Base-by-base conservation (phyloP, 768 basidiomycete genomes). In the Tricholoma bakamatsutake region DNA sequence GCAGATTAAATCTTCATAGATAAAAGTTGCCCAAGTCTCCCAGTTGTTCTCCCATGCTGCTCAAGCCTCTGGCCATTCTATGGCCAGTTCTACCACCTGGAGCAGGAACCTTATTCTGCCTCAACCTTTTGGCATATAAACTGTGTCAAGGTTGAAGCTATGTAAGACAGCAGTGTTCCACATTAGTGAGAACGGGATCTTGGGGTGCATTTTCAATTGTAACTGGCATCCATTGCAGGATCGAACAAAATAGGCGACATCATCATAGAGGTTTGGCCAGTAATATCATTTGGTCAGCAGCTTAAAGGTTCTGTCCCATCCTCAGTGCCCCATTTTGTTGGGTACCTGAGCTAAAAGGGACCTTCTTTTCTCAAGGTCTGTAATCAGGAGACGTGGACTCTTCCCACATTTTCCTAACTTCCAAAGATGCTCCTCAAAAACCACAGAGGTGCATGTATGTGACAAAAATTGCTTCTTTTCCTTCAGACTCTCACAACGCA, bases 181-280 rank as follows among this genome's bases (percentile, higher is more conserved):
- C 0, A 64, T 54, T 7, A 58, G 61, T 0, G 58, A 61, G 3
- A 64, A 68, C 0, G 69, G 65, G 9, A 67, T 50, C 2, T 54
- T 50, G 0, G 71, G 59, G 15, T 58, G 61, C 2, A 47, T 37
- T 5, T 54, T 56, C 7, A 59, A 55, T 1, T 58, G 56, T 10
- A 63, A 54, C 52, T 73, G 71, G 27, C 71, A 74, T 5, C 61
- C 53, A 10, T 66, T 56, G 57, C 73, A 74, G 0, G 71, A 70
- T 2, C 63, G 50, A 0, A 73, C 60, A 35, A 66, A 70, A 48
- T 62, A 70, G 1, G 57, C 27, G 9, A 71, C 42, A 9, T 69
- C 58, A 7, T 61, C 52, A 27, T 64, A 59, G 66, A 72, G 69
- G 50, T 68, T 62, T 0, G 68, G 74, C 73, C 73, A 74, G 59